Base-by-base conservation (phyloP, 148 eudicot genomes). In the Persicaria maculosa region DNA sequence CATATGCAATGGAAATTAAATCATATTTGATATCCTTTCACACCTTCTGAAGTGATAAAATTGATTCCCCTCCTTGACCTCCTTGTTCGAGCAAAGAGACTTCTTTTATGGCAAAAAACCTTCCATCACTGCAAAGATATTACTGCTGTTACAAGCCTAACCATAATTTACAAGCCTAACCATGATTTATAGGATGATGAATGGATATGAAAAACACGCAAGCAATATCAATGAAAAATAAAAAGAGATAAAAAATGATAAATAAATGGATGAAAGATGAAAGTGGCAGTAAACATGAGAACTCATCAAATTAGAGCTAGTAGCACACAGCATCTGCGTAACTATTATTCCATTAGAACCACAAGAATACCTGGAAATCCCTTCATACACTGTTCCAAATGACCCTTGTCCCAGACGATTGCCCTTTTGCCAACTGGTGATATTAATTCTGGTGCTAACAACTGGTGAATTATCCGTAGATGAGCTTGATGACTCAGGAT, bases 61-160 rank as follows among this genome's bases (percentile, higher is more conserved):
- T 78, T 44, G 90, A 82, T 76, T 87, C 96, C 80, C 74, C 43
- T 65, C 70, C 70, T 43, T 65, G 88, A 48, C 71, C 86, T 77
- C 91, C 96, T 84, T 85, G 91, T 74, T 90, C 90, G 70, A 90
- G 90, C 80, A 93, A 15, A 78, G 98, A 93, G 78, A 93, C 98
- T 85, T 93, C 98, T 79, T 93, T 93, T 65, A 88, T 78, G 55
- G 98, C 98, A 72, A 93, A 88, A 81, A 93, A 90, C 83, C 73
- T 74, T 44, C 96, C 96, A 77, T 80, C 86, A 16, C 98, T 93
- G 84, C 84, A 84, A 75, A 80, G 50, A 77, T 73, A 72, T 25
- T 22, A 14, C 14, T 59, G 25, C 9, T 25, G 8, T 59, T 59
- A 59, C 67, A 59, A 36, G 10, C 40, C 67, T 17, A 6, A 57